Conservation (phyloP, 371 early-diverging fungal species). For the Batkoa obscura region DNA sequence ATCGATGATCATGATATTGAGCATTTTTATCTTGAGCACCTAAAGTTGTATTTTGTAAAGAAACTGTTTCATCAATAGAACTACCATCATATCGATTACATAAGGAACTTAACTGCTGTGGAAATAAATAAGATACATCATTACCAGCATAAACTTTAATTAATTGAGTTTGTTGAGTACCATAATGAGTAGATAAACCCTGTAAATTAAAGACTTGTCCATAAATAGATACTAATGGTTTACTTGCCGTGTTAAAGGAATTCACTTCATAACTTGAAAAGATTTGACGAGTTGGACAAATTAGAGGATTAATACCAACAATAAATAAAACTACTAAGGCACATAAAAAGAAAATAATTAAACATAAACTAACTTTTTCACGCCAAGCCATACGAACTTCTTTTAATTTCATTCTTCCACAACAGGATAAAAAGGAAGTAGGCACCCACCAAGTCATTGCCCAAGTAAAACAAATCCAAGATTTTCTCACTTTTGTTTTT, state of each 20-base stretch:
- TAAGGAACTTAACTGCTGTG: conserved; percentile 40
- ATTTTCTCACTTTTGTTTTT: conserved; percentile 30
- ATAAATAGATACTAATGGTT: conserved; percentile 40
- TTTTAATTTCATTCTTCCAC: conserved; percentile 62
- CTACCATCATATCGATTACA: conserved; percentile 24
- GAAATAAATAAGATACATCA: conserved; percentile 45
- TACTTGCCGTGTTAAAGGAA: conserved; percentile 17
- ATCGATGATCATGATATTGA: conserved; percentile 31
- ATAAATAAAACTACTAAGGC: conserved; percentile 75
- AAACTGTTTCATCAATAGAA: conserved; percentile 20
- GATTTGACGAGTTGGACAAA: conserved; percentile 63
- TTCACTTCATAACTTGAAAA: conserved; percentile 28
- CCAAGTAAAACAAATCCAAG: conserved; percentile 55
- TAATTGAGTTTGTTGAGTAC: conserved; percentile 20
- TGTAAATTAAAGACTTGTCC: conserved; percentile 52
- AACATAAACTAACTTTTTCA: conserved; percentile 84
- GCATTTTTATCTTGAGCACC: conserved; percentile 15
- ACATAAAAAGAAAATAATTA: conserved; percentile 64
- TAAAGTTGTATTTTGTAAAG: conserved; percentile 16
- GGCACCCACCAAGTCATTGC: conserved; percentile 61
- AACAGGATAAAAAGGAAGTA: conserved; percentile 23
- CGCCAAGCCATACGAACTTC: conserved; percentile 93
- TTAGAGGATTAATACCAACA: conserved; percentile 58
- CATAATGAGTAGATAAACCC: conserved; percentile 16
- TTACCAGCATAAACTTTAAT: conserved; percentile 28